phyloP scores from a whole-genome alignment of 2,329 filamentous ascomycete species.

The Xenoacremonium recifei region DNA sequence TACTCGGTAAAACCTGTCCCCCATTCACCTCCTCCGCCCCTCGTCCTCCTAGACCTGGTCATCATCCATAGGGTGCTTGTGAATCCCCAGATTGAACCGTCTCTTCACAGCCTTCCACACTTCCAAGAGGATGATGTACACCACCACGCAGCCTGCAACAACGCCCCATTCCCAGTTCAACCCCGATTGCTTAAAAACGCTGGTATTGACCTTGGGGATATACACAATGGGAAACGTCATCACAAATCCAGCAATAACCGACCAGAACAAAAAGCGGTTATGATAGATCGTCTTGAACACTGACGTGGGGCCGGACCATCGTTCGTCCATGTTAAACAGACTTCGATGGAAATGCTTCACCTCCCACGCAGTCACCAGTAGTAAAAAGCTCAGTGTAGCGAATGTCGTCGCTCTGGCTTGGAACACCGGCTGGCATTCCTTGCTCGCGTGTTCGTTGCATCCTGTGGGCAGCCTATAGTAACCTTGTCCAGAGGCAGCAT shows the following conservation, averaged over 20 bases:
- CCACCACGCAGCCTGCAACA: conserved; percentile 55
- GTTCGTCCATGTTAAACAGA: conserved; percentile 64
- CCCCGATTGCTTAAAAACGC: conserved; percentile 67
- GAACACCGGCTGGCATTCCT: conserved; percentile 56
- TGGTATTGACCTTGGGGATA: conserved; percentile 63
- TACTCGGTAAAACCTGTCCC: conserved; percentile 32
- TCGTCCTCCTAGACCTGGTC: conserved; percentile 17
- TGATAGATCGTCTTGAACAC: conserved; percentile 62
- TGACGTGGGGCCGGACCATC: conserved; percentile 47
- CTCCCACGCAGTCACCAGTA: conserved; percentile 71
- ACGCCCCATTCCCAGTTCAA: conserved; percentile 74
- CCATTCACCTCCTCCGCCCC: background rate
- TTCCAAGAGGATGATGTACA: conserved; percentile 65
- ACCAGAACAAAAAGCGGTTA: conserved; percentile 67
- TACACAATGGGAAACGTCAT: conserved; percentile 65
- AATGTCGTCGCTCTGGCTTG: conserved; percentile 68
- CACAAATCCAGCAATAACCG: conserved; percentile 58
- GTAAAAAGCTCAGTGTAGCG: conserved; percentile 65
- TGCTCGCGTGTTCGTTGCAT: conserved; percentile 56
- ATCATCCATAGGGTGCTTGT: conserved; percentile 17
- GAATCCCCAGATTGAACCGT: conserved; percentile 35
- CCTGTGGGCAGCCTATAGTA: conserved; percentile 48
- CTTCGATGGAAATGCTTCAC: conserved; percentile 69
- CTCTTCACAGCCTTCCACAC: conserved; percentile 69
- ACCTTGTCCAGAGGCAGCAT: conserved; percentile 43